These are phyloP conservation scores for Blastobotrys aristatus DNA, from an alignment of 1,139 yeast genomes.

Conservation along the genomic window DNA sequence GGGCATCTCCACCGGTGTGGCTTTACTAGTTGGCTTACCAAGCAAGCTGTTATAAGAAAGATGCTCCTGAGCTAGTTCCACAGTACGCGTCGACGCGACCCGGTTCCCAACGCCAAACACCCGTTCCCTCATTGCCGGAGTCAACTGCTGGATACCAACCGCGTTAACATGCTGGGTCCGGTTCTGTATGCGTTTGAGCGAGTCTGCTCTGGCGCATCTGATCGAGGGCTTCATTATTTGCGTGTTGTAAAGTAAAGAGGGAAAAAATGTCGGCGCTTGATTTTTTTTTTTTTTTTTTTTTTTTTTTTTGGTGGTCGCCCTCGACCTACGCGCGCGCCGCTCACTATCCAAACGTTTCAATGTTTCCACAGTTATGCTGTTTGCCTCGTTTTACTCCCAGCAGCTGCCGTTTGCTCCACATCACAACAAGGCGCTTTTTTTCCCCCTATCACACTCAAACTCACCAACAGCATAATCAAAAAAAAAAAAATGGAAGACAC, in stretches of 20 bases:
- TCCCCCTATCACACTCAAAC: background rate
- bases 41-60: constrained; percentile 60
- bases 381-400: too few species aligned
- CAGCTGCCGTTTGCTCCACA: too few species aligned
- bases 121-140: constrained; percentile 24
- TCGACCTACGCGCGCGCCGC: too few species aligned
- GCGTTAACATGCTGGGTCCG: constrained; percentile 43
- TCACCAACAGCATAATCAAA: background rate
- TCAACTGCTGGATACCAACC: constrained; percentile 42
- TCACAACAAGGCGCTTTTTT: too few species aligned
- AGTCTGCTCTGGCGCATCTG: background rate
- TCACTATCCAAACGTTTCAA: too few species aligned
- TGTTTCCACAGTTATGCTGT: too few species aligned
- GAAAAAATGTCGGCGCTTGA: too few species aligned
- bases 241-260: too few species aligned
- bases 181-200: background rate
- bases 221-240: too few species aligned
- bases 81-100: constrained; percentile 34
- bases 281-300: too few species aligned
- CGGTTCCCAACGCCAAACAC: constrained; percentile 26
- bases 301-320: too few species aligned
- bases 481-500: constrained; percentile 11
- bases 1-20: constrained; percentile 56
- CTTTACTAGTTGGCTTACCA: constrained; percentile 69
- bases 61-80: constrained; percentile 58